Evolutionary conservation across 352 stramenopile genomes (phyloP).

Genomic region (Saprolegnia parasitica): DNA sequence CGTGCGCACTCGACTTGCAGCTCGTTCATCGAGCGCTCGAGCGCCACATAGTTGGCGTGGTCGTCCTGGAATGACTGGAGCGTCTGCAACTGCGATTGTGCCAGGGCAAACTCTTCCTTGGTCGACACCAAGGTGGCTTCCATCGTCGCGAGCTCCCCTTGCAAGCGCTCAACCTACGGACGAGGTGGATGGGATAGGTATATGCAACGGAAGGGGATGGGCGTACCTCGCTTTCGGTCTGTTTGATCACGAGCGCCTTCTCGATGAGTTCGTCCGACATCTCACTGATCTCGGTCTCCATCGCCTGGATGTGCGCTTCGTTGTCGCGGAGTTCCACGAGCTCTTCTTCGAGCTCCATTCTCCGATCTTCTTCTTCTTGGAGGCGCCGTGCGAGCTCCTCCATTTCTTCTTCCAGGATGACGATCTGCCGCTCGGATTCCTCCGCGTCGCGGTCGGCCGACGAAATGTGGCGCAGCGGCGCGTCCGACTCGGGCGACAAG

Average conservation of each 20-base stretch:
- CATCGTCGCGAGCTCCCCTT: slow-evolving; percentile 14
- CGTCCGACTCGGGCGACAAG: slow-evolving; percentile 37
- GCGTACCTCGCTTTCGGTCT: slow-evolving; percentile 23
- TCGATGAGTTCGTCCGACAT: slow-evolving; percentile 76
- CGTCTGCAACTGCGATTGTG: background rate
- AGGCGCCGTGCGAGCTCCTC: slow-evolving; percentile 52
- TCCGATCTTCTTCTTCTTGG: slow-evolving; percentile 62
- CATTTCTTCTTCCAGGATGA: slow-evolving; percentile 42
- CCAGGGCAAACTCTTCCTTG: slow-evolving; percentile 22
- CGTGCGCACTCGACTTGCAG: slow-evolving; percentile 50
- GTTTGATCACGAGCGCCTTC: slow-evolving; percentile 61
- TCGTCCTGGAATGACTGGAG: slow-evolving; percentile 9
- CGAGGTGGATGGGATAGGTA: background rate
- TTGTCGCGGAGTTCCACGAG: slow-evolving; percentile 51
- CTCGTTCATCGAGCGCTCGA: slow-evolving; percentile 40
- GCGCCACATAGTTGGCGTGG: slow-evolving; percentile 23
- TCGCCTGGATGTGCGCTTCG: slow-evolving; percentile 58
- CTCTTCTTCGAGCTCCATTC: slow-evolving; percentile 52
- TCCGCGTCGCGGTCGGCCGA: slow-evolving; percentile 26
- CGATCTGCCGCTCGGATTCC: slow-evolving; percentile 29
- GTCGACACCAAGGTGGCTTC: slow-evolving; percentile 25
- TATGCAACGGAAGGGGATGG: background rate
- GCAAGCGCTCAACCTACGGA: background rate
- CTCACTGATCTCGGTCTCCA: slow-evolving; percentile 69
- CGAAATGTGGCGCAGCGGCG: slow-evolving; percentile 12